These are phyloP conservation scores for Misopates orontium DNA, from an alignment of 257 asterid genomes.

Conservation along the genomic window DNA sequence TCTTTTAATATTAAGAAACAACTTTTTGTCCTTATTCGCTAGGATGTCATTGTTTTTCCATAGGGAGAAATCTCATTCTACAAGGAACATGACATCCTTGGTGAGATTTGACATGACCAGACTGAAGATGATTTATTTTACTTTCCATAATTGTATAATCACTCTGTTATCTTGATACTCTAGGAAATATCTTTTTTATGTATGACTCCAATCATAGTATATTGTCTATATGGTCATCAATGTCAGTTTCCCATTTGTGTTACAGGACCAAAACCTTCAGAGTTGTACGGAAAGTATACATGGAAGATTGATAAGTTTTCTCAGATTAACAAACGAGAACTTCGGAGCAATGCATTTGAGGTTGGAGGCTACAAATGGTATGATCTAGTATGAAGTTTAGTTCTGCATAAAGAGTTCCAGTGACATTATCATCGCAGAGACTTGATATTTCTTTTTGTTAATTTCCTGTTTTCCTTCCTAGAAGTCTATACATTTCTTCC, in stretches of 20 bases:
- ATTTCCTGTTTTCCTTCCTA: neutral
- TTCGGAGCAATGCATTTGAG: constrained; percentile 59
- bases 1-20: neutral
- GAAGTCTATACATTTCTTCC: neutral
- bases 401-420: neutral
- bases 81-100: neutral
- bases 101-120: neutral
- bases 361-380: constrained; percentile 71
- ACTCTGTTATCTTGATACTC: neutral
- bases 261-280: constrained; percentile 58
- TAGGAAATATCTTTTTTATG: neutral
- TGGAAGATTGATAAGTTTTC: constrained; percentile 65
- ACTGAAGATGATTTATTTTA: neutral
- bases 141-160: neutral
- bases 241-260: constrained; percentile 14
- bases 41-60: neutral
- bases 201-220: neutral
- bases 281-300: constrained; percentile 52
- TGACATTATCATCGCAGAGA: no score
- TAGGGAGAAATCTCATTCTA: constrained; percentile 9
- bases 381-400: constrained; percentile 6
- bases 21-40: neutral
- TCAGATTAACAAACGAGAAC: constrained; percentile 59
- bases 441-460: neutral
- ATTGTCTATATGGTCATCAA: neutral